A percentile compares a stretch with the other conserved stretches of the same genome.
These are phyloP conservation scores for Pestalotiopsis sp. DNA, from an alignment of 2,329 filamentous ascomycete genomes.

Conservation along the genomic window DNA sequence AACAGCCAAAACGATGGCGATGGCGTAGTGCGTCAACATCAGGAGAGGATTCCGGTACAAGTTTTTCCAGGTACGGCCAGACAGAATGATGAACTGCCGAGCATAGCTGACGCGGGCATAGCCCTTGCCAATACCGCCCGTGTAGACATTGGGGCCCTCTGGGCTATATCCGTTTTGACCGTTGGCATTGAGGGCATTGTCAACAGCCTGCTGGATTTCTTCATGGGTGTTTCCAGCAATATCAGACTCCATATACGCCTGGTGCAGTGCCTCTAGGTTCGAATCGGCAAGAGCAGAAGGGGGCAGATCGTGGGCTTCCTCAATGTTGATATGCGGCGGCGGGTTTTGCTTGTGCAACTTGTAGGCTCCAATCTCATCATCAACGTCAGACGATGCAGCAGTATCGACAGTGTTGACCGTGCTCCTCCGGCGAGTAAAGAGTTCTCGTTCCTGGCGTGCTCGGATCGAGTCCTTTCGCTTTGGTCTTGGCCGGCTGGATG, in stretches of 20 bases:
- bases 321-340: constrained; percentile 62
- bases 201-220: constrained; percentile 74
- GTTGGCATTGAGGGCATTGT: constrained; percentile 68
- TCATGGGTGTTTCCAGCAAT: constrained; percentile 75
- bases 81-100: constrained; percentile 87
- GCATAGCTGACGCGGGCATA: constrained; percentile 80
- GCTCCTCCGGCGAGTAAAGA: constrained; percentile 82
- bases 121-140: constrained; percentile 70
- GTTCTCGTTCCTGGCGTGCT: constrained; percentile 82
- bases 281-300: constrained; percentile 65
- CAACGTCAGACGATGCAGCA: constrained; percentile 61
- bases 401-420: constrained; percentile 52
- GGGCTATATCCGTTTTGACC: constrained; percentile 56
- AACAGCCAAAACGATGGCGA: constrained; percentile 90
- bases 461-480: constrained; percentile 81
- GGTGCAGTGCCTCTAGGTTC: constrained; percentile 81
- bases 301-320: constrained; percentile 69
- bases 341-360: constrained; percentile 52
- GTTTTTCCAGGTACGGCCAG: constrained; percentile 92
- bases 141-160: constrained; percentile 50
- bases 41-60: constrained; percentile 96
- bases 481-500: constrained; percentile 65
- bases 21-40: constrained; percentile 98
- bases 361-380: constrained; percentile 53
- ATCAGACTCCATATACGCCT: constrained; percentile 75